Conservation (phyloP, 306 rosid species). For the Trichosanthes truncata region DNA sequence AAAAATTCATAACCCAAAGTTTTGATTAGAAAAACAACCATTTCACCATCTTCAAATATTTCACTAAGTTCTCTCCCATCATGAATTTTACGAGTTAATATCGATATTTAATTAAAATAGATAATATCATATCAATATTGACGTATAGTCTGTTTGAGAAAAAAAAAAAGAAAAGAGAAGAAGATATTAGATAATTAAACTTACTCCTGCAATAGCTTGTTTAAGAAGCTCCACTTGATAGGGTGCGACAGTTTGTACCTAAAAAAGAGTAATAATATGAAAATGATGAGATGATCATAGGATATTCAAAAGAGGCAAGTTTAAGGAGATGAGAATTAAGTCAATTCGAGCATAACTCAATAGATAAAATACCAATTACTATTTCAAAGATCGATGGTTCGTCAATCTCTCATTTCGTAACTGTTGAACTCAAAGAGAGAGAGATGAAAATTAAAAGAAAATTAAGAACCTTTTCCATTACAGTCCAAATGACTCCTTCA, state of each 20-base stretch:
- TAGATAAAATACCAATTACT: no score
- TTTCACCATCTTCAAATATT: neutral
- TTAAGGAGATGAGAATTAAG: neutral
- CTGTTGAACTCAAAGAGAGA: no score
- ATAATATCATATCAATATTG: no score
- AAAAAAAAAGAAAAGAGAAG: no score
- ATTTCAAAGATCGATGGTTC: no score
- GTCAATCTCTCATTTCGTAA: no score
- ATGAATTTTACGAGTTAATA: no score
- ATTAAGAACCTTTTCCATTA: slow-evolving; percentile 17
- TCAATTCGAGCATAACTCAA: no score
- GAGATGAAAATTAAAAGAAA: neutral
- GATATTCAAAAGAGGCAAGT: neutral
- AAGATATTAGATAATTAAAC: no score
- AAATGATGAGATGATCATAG: neutral
- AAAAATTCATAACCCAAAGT: neutral
- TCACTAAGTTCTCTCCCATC: neutral
- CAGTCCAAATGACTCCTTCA: slow-evolving; percentile 35
- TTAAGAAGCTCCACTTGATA: slow-evolving; percentile 20
- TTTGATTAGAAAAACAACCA: no score
- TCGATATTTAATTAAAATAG: neutral
- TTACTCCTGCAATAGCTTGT: slow-evolving; percentile 21
- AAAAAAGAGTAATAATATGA: neutral
- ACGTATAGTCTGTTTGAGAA: no score
- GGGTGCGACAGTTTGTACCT: slow-evolving; percentile 21